Base-by-base conservation (phyloP, 441 rosid species). In the Bruguiera hainesii region DNA sequence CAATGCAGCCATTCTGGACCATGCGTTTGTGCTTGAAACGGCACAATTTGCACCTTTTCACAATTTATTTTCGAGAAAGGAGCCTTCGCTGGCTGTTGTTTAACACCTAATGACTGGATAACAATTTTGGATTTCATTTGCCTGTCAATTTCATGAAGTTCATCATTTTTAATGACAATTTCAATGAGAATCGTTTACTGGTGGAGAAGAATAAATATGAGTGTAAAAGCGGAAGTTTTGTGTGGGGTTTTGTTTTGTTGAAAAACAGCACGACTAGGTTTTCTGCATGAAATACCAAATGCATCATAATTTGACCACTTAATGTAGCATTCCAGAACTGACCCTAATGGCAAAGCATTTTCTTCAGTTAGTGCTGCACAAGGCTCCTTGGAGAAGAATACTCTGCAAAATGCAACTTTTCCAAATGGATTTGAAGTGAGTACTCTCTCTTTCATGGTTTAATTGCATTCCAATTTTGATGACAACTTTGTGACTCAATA, bases 351-450 rank as follows among this genome's bases (percentile, higher is more conserved):
- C 72, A 78, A 52, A 53, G 52, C 55, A 68, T 76, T 77, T 69
- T 71, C 78, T 49, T 69, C 74, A 67, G 89, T 77, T 75, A 74
- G 71, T 57, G 70, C 62, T 37, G 30, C 63, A 52, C 62, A 50
- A 66, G 78, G 78, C 53, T 66, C 88, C 33, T 49, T 59, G 56
- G 82, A 77, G 83, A 86, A 75, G 76, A 81, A 59, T 35, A 9
- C 82, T 33, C 68, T 7, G 33, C 60, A 72, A 23, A 62, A 70
- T 56, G 80, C 79, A 42, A 82, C 80, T 73, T 94, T 94, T 79
- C 98, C 97, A 4, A 81, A 68, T 72, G 97, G 88, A 73, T 80
- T 91, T 75, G 93, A 94, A 88, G 98, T 89, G 48, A 74, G 59
- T 28, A 3, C 28, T 63, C 3, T 42, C 39, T 59, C 56, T 55